Conservation (phyloP, 2,329 filamentous ascomycete species). For the Arthrobotrys musiformis region DNA sequence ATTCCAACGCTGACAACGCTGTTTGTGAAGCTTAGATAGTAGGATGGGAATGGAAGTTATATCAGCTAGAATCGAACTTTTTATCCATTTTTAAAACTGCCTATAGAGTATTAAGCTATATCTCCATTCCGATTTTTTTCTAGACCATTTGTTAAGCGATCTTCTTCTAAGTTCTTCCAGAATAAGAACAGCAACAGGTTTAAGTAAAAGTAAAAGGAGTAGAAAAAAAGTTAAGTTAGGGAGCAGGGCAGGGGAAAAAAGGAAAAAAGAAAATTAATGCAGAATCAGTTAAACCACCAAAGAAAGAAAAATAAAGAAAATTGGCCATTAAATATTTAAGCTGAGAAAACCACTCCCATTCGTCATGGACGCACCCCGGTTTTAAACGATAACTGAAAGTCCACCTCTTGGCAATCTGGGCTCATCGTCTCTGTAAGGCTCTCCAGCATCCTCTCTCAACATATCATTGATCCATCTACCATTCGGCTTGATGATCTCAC, state of each 20-base stretch:
- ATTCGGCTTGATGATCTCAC: slow-evolving; percentile 69
- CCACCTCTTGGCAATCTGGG: slow-evolving; percentile 69
- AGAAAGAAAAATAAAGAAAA: neutral
- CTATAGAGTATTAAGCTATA: slow-evolving; percentile 5
- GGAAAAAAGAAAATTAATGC: neutral
- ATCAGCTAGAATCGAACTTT: neutral
- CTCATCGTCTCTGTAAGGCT: slow-evolving; percentile 71
- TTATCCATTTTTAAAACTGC: neutral
- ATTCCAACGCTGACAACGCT: slow-evolving; percentile 4
- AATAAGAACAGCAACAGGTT: neutral
- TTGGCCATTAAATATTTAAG: slow-evolving; percentile 5
- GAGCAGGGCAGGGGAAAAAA: neutral
- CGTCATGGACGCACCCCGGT: neutral
- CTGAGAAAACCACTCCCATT: neutral
- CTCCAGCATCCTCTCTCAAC: slow-evolving; percentile 73
- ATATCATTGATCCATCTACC: slow-evolving; percentile 79
- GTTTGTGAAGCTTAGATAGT: neutral
- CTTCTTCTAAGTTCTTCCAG: neutral
- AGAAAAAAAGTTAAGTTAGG: neutral
- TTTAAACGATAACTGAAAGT: slow-evolving; percentile 49
- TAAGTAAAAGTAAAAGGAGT: neutral
- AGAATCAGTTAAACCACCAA: slow-evolving; percentile 3
- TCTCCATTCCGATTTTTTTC: slow-evolving; percentile 10
- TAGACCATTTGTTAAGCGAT: neutral
- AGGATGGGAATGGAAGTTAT: neutral